Evolutionary conservation across 129 eudicot genomes (phyloP).

Genomic region (Lonicera japonica): DNA sequence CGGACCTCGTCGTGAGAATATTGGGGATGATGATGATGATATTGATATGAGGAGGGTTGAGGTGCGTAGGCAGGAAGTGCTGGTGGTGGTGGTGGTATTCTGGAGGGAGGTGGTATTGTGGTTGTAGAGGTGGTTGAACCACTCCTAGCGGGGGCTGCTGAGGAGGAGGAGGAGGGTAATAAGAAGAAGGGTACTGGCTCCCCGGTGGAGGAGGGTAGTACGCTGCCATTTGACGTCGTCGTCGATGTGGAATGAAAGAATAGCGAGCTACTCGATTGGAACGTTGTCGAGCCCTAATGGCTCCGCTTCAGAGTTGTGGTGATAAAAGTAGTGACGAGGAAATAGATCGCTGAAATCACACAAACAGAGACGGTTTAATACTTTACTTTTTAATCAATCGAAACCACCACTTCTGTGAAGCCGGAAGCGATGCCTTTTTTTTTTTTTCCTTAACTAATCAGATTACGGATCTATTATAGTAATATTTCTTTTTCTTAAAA

Average conservation of each 20-base stretch:
- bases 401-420: no score
- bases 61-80: slow-evolving; percentile 17
- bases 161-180: slow-evolving; percentile 57
- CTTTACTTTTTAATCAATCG: no score
- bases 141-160: slow-evolving; percentile 31
- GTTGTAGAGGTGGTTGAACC: slow-evolving; percentile 23
- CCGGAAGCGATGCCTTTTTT: no score
- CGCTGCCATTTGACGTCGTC: slow-evolving; percentile 29
- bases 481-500: no score
- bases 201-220: slow-evolving; percentile 66
- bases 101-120: no score
- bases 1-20: slow-evolving; percentile 62
- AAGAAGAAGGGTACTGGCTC: slow-evolving; percentile 25
- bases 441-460: no score
- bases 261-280: neutral
- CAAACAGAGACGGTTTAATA: no score
- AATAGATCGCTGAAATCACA: no score
- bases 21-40: slow-evolving; percentile 17
- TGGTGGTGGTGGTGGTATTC: no score
- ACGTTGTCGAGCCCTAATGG: neutral
- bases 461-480: no score
- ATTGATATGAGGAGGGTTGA: slow-evolving; percentile 38
- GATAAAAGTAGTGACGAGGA: no score
- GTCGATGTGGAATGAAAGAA: neutral
- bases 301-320: no score